Percentiles rank a stretch among this genome's conserved stretches.
These are phyloP conservation scores for Lactarius akahatsu DNA, from an alignment of 768 basidiomycete species.

Conservation along the genomic window DNA sequence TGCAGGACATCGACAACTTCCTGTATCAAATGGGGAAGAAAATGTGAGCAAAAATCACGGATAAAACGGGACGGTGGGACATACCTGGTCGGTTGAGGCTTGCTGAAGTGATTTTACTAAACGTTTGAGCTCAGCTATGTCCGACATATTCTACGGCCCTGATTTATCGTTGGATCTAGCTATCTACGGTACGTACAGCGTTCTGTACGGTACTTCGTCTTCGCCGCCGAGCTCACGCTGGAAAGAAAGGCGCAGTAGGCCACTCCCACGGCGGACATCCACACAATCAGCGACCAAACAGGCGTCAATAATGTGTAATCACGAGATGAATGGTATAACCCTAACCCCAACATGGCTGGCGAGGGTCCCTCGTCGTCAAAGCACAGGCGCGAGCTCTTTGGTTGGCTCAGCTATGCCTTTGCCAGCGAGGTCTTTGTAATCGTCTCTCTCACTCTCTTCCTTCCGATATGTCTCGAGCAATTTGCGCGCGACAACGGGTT, in stretches of 20 bases:
- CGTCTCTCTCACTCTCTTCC: conserved; percentile 76
- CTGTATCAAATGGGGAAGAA: conserved; percentile 39
- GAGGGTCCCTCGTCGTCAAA: conserved; percentile 5
- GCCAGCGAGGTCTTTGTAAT: conserved; percentile 84
- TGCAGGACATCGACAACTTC: conserved; percentile 61
- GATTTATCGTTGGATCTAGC: conserved; percentile 20
- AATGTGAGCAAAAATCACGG: conserved; percentile 33
- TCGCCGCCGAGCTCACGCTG: background rate
- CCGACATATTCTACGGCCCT: conserved; percentile 24
- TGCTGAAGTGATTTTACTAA: conserved; percentile 30
- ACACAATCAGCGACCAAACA: conserved; percentile 6
- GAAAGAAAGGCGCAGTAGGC: background rate
- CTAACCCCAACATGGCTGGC: background rate
- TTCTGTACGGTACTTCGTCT: conserved; percentile 23
- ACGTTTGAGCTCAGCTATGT: conserved; percentile 28
- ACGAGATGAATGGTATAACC: background rate
- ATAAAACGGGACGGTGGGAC: conserved; percentile 31
- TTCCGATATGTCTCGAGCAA: conserved; percentile 83
- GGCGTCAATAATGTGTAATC: background rate
- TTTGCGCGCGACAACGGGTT: conserved; percentile 88
- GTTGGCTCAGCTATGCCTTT: conserved; percentile 85
- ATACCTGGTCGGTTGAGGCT: conserved; percentile 25
- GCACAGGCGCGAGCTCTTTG: conserved; percentile 46
- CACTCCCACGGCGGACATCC: background rate
- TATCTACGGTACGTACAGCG: conserved; percentile 25